Evolutionary conservation across 768 basidiomycete genomes (phyloP).

Genomic region (Lactarius vividus): DNA sequence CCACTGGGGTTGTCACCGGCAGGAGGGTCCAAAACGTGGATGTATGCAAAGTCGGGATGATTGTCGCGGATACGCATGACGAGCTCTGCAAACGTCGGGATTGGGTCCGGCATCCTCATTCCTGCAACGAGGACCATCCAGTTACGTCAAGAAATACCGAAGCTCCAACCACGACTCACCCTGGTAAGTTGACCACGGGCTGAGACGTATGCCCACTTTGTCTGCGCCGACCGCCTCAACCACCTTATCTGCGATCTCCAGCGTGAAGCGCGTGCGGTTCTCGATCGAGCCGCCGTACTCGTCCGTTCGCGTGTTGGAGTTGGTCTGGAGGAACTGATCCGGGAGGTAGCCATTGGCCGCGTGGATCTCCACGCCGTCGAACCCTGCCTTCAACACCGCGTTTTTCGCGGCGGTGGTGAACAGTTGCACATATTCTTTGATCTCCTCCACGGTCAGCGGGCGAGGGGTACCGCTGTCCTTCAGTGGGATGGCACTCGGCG

Average conservation of each 20-base stretch:
- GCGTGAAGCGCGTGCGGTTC: constrained; percentile 43
- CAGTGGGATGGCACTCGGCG: background rate
- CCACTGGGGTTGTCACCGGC: background rate
- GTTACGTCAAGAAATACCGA: background rate
- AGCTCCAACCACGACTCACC: background rate
- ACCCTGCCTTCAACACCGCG: constrained; percentile 36
- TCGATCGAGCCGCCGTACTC: constrained; percentile 47
- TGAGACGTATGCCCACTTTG: constrained; percentile 38
- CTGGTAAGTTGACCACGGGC: constrained; percentile 30
- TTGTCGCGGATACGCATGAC: constrained; percentile 29
- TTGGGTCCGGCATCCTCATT: constrained; percentile 29
- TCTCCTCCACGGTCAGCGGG: constrained; percentile 32
- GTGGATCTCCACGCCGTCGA: constrained; percentile 36
- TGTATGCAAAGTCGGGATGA: constrained; percentile 25
- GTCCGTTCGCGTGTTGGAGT: constrained; percentile 42
- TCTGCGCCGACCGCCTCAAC: constrained; percentile 38
- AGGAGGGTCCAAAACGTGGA: constrained; percentile 36
- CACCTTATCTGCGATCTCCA: constrained; percentile 40
- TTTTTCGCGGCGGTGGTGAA: constrained; percentile 40
- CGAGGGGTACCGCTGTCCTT: background rate
- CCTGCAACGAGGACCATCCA: background rate
- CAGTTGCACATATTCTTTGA: constrained; percentile 29
- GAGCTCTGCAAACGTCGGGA: constrained; percentile 33
- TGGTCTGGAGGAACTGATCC: constrained; percentile 41
- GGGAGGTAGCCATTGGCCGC: constrained; percentile 34